These are phyloP conservation scores for Nadsonia fulvescens DNA, from an alignment of 805 yeast species.

Conservation along the genomic window DNA sequence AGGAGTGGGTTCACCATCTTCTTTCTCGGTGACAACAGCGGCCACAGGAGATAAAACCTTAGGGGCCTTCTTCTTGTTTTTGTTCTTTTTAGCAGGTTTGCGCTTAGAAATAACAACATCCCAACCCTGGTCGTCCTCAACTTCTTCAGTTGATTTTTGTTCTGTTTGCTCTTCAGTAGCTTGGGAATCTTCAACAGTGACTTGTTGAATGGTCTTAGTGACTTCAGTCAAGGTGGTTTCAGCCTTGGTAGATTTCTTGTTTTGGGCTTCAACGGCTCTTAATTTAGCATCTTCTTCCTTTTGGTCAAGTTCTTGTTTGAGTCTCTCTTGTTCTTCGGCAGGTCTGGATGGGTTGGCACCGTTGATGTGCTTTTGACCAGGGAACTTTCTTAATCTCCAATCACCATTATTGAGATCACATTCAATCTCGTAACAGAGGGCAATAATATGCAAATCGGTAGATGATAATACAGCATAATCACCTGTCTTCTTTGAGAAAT, in stretches of 20 bases:
- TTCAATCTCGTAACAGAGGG: slow-evolving; percentile 79
- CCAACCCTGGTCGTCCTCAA: slow-evolving; percentile 7
- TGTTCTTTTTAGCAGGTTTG: background rate
- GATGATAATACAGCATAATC: slow-evolving; percentile 75
- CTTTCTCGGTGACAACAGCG: slow-evolving; percentile 8
- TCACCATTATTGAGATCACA: slow-evolving; percentile 50
- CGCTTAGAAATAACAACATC: slow-evolving; percentile 3
- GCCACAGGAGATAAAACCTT: slow-evolving; percentile 6
- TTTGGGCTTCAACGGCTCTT: slow-evolving; percentile 5
- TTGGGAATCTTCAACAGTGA: background rate
- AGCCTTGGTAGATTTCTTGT: slow-evolving; percentile 1
- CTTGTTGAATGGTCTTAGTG: slow-evolving; percentile 1
- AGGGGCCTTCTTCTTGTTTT: slow-evolving; percentile 1
- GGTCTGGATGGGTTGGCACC: slow-evolving; percentile 8
- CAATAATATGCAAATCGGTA: slow-evolving; percentile 85
- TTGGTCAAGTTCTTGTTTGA: slow-evolving; percentile 3
- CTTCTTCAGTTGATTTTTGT: slow-evolving; percentile 1
- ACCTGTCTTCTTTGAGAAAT: slow-evolving; percentile 77
- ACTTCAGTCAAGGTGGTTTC: background rate
- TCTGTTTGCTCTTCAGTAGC: background rate
- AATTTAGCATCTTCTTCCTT: slow-evolving; percentile 4
- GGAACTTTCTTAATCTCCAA: slow-evolving; percentile 49
- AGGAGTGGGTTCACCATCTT: slow-evolving; percentile 5
- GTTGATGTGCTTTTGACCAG: slow-evolving; percentile 35
- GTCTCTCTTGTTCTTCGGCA: slow-evolving; percentile 2